phyloP scores from a whole-genome alignment of 2,329 filamentous ascomycete species.

The Colletotrichum cordylinicola region DNA sequence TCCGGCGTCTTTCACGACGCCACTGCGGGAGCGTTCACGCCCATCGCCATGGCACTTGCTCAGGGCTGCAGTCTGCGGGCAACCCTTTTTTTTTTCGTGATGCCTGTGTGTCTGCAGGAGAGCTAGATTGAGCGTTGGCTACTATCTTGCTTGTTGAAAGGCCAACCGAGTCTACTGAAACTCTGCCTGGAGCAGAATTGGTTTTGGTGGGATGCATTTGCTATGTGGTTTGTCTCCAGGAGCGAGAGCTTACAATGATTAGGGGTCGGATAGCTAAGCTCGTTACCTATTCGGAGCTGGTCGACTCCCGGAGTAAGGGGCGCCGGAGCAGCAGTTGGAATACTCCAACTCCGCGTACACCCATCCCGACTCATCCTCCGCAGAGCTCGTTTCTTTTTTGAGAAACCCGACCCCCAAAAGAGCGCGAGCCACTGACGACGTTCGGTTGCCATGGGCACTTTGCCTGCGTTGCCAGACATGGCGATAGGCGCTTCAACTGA shows the following conservation, averaged over 20 bases:
- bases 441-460: not conserved
- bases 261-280: not conserved
- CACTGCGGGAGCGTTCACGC: not conserved
- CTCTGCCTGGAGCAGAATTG: not conserved
- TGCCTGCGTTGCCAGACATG: not conserved
- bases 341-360: not conserved
- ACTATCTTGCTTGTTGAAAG: not conserved
- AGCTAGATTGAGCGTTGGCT: not conserved
- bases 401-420: not conserved
- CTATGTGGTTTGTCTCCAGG: not conserved
- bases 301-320: not conserved
- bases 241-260: not conserved
- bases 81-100: not conserved
- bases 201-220: not conserved
- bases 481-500: not conserved
- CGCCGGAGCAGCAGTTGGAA: not conserved
- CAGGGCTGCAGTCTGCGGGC: not conserved
- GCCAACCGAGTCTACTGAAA: not conserved
- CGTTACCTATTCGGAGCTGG: not conserved
- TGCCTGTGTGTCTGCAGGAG: not conserved
- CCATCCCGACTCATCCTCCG: not conserved
- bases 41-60: not conserved
- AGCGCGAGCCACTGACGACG: not conserved
- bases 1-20: constrained; percentile 12
- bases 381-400: not conserved